A percentile compares a stretch with the other conserved stretches of the same genome.
phyloP scores from a whole-genome alignment of 2,329 filamentous ascomycete species.

The Gaeumannomyces tritici region DNA sequence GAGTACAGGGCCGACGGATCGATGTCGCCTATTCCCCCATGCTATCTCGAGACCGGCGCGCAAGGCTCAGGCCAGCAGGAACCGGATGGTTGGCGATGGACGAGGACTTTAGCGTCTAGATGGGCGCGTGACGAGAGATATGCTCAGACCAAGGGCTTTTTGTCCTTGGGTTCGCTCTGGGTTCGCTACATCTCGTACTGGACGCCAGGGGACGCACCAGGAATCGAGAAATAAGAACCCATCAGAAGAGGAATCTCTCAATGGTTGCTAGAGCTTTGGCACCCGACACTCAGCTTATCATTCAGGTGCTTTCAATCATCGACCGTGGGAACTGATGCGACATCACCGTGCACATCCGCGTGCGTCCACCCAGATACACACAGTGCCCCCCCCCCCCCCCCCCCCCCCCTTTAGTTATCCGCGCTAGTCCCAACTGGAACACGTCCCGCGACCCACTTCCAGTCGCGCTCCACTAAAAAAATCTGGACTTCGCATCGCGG shows the following conservation, averaged over 20 bases:
- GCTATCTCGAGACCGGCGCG: not conserved
- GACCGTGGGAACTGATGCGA: too few species aligned
- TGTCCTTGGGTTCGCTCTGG: not conserved
- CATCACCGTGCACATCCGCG: too few species aligned
- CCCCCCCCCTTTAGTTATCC: too few species aligned
- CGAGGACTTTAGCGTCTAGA: not conserved
- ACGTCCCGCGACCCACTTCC: not conserved
- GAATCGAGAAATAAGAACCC: too few species aligned
- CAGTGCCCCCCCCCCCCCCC: too few species aligned
- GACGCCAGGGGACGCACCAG: too few species aligned
- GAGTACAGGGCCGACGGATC: not conserved
- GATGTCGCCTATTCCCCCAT: not conserved
- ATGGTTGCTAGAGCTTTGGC: too few species aligned
- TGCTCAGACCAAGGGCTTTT: not conserved
- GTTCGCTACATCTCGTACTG: too few species aligned
- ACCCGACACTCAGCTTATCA: too few species aligned
- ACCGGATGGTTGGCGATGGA: not conserved
- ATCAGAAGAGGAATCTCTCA: too few species aligned
- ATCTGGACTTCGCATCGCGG: not conserved
- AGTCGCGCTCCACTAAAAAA: conserved; percentile 1
- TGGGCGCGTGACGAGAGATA: not conserved
- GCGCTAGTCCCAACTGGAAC: not conserved
- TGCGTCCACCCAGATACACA: not conserved
- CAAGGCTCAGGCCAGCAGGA: not conserved
- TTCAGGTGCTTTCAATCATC: too few species aligned